A percentile compares a stretch with the other conserved stretches of the same genome.
Evolutionary conservation across 768 basidiomycete species (phyloP).

Genomic region (Agrocybe pediades): DNA sequence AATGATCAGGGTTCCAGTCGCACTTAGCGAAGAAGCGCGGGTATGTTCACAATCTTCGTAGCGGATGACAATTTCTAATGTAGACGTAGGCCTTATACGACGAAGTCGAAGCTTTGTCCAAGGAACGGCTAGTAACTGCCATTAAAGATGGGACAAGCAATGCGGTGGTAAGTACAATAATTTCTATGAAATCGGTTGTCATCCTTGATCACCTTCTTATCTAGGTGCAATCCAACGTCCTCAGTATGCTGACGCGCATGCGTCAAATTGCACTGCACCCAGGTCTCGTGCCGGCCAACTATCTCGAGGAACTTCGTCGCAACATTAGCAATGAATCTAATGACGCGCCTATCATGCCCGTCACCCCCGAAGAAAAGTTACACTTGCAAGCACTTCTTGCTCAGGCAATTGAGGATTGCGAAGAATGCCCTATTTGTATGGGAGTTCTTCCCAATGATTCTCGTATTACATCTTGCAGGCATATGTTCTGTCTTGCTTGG

Average conservation of each 20-base stretch:
- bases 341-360: slow-evolving; percentile 27
- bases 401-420: slow-evolving; percentile 75
- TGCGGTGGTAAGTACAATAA: slow-evolving; percentile 37
- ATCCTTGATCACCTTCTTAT: slow-evolving; percentile 2
- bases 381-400: slow-evolving; percentile 60
- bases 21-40: slow-evolving; percentile 63
- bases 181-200: neutral
- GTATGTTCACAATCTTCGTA: slow-evolving; percentile 40
- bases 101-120: slow-evolving; percentile 62
- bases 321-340: slow-evolving; percentile 34
- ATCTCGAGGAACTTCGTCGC: slow-evolving; percentile 60
- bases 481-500: slow-evolving; percentile 76
- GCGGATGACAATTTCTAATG: neutral
- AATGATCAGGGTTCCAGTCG: slow-evolving; percentile 72
- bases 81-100: slow-evolving; percentile 61
- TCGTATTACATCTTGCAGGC: slow-evolving; percentile 73
- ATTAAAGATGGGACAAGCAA: slow-evolving; percentile 43
- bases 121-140: slow-evolving; percentile 59
- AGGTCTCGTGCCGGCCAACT: slow-evolving; percentile 68
- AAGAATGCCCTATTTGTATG: slow-evolving; percentile 84
- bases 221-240: slow-evolving; percentile 63
- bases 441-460: slow-evolving; percentile 54
- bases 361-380: slow-evolving; percentile 56
- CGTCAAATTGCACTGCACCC: slow-evolving; percentile 84
- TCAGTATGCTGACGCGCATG: slow-evolving; percentile 85